Evolutionary conservation across 257 asterid species (phyloP).

Genomic region (Gynochthodes officinalis): DNA sequence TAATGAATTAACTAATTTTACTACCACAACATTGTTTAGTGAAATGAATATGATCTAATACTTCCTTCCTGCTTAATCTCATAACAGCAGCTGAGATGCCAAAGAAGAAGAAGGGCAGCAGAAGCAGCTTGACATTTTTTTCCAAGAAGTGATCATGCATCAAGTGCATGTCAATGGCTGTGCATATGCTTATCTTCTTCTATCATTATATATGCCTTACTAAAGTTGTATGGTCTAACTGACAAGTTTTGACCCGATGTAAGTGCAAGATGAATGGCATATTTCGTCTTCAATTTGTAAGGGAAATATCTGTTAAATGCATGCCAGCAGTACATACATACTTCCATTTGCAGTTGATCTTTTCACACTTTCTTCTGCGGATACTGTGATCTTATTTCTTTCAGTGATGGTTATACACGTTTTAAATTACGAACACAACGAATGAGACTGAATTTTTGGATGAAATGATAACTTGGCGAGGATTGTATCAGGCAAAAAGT

Average conservation of each 20-base stretch:
- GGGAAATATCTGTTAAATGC: not conserved
- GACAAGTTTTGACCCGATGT: not conserved
- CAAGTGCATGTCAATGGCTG: conserved; percentile 45
- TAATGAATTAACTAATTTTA: too few relatives aligned
- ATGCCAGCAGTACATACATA: not conserved
- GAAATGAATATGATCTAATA: not conserved
- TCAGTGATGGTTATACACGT: too few relatives aligned
- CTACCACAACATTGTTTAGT: too few relatives aligned
- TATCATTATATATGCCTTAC: conserved; percentile 46
- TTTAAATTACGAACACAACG: too few relatives aligned
- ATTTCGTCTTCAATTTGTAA: not conserved
- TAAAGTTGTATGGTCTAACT: conserved; percentile 42
- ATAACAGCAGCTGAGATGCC: conserved; percentile 23
- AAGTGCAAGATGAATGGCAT: not conserved
- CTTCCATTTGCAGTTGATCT: not conserved
- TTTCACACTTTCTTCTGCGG: too few relatives aligned
- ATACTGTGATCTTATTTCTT: too few relatives aligned
- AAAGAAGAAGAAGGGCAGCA: conserved; percentile 17
- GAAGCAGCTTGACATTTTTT: conserved; percentile 17
- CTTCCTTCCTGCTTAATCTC: not conserved
- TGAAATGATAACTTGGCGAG: too few relatives aligned
- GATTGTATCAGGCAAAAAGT: too few relatives aligned
- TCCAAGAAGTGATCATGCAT: conserved; percentile 19
- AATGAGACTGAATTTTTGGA: too few relatives aligned
- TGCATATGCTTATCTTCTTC: conserved; percentile 56